Conservation (phyloP, 495 filamentous ascomycete species). For the Aspergillus sclerotiicarbonarius region DNA sequence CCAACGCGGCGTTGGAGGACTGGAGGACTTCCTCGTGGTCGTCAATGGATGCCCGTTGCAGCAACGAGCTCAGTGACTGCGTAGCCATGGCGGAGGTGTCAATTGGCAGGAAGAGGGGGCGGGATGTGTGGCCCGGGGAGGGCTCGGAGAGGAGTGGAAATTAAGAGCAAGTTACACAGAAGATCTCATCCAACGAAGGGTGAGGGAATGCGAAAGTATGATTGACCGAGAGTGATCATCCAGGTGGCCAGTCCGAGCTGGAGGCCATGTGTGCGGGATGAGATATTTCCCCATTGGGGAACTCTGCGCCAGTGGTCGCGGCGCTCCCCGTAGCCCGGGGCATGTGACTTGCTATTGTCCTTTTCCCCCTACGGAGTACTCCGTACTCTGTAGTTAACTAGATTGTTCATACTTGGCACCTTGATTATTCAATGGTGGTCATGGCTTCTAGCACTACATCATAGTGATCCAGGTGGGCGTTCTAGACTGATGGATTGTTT, state of each 20-base stretch:
- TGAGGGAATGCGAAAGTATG: neutral
- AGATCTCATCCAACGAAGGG: neutral
- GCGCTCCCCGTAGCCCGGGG: slow-evolving; percentile 9
- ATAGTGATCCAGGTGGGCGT: neutral
- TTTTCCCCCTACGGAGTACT: neutral
- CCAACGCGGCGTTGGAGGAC: slow-evolving; percentile 67
- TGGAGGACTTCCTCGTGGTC: slow-evolving; percentile 72
- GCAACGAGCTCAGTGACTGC: slow-evolving; percentile 54
- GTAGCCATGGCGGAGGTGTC: slow-evolving; percentile 36
- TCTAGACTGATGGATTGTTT: neutral
- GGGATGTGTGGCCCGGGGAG: slow-evolving; percentile 1
- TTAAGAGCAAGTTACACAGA: neutral
- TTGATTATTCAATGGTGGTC: neutral
- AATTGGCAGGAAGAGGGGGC: neutral
- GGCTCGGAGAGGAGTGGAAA: neutral
- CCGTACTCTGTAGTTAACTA: too few relatives aligned
- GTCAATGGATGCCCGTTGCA: slow-evolving; percentile 60
- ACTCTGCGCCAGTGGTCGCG: slow-evolving; percentile 13
- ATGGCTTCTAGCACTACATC: neutral
- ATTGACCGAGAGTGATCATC: slow-evolving; percentile 2
- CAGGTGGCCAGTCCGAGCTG: slow-evolving; percentile 8
- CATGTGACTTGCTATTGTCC: neutral
- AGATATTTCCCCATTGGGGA: slow-evolving; percentile 26
- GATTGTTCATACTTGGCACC: too few relatives aligned
- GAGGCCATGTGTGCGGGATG: slow-evolving; percentile 17